Conservation (phyloP, 352 stramenopile genomes). For the Phytophthora sansomeana region DNA sequence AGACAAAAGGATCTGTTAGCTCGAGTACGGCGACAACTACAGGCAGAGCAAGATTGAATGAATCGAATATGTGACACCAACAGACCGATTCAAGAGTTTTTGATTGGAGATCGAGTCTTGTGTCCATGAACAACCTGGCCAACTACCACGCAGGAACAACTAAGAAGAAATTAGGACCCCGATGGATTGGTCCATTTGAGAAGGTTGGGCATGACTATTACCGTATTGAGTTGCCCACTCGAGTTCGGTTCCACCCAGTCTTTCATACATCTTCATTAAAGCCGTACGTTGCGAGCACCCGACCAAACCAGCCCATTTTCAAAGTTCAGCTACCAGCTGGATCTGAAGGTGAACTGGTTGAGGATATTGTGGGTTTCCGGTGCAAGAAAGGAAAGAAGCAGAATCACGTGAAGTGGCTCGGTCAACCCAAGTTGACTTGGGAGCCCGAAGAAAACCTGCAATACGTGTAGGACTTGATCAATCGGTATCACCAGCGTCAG, state of each 20-base stretch:
- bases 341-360: constrained; percentile 6
- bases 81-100: too few relatives aligned
- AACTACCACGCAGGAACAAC: too few relatives aligned
- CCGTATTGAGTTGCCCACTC: constrained; percentile 3
- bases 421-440: neutral
- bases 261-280: constrained; percentile 11
- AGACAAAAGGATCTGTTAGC: too few relatives aligned
- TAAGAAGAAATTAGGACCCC: too few relatives aligned
- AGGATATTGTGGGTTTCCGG: neutral
- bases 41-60: neutral
- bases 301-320: constrained; percentile 3
- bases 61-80: too few relatives aligned
- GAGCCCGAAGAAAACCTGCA: neutral
- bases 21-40: too few relatives aligned
- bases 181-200: constrained; percentile 22
- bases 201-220: constrained; percentile 22
- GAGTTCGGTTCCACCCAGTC: constrained; percentile 16
- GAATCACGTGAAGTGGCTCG: constrained; percentile 4
- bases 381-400: neutral
- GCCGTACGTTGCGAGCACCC: neutral
- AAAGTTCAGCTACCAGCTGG: constrained; percentile 1
- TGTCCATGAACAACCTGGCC: too few relatives aligned
- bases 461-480: neutral
- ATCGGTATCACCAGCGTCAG: neutral
- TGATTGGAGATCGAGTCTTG: too few relatives aligned